These are phyloP conservation scores for Citrus trifoliata DNA, from an alignment of 345 rosid genomes.

Conservation along the genomic window DNA sequence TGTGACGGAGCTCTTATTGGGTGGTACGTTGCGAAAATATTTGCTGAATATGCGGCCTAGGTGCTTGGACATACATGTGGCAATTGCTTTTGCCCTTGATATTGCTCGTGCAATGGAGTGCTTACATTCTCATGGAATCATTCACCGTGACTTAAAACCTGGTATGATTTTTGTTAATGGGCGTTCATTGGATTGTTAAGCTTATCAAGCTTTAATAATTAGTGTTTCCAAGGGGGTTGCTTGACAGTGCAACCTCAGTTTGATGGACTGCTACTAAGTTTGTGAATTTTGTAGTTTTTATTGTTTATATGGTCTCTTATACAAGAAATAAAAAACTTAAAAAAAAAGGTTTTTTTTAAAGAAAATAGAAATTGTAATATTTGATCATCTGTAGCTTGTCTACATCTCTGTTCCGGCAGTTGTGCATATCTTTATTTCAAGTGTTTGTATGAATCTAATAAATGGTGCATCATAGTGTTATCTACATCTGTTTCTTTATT, in stretches of 20 bases:
- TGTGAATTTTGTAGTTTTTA: not conserved
- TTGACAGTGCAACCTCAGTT: not conserved
- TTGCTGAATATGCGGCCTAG: constrained; percentile 66
- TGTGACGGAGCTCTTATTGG: constrained; percentile 83
- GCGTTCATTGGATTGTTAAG: not conserved
- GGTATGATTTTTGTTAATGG: constrained; percentile 38
- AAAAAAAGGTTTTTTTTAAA: too few species aligned
- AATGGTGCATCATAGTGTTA: not conserved
- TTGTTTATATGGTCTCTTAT: not conserved
- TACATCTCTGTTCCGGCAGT: not conserved
- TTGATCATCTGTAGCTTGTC: not conserved
- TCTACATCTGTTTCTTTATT: not conserved
- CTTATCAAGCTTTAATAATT: constrained; percentile 5
- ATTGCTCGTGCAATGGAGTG: constrained; percentile 99
- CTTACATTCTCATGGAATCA: constrained; percentile 92
- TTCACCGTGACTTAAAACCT: constrained; percentile 96
- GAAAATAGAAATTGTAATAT: not conserved
- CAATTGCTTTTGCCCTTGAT: constrained; percentile 84
- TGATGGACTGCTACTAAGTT: not conserved
- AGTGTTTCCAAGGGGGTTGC: not conserved
- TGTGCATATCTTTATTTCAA: not conserved
- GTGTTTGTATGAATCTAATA: not conserved
- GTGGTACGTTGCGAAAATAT: constrained; percentile 88
- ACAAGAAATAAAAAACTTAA: not conserved
- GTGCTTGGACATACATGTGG: constrained; percentile 63